phyloP scores from a whole-genome alignment of 768 basidiomycete genomes.

The Austroboletus festivus region DNA sequence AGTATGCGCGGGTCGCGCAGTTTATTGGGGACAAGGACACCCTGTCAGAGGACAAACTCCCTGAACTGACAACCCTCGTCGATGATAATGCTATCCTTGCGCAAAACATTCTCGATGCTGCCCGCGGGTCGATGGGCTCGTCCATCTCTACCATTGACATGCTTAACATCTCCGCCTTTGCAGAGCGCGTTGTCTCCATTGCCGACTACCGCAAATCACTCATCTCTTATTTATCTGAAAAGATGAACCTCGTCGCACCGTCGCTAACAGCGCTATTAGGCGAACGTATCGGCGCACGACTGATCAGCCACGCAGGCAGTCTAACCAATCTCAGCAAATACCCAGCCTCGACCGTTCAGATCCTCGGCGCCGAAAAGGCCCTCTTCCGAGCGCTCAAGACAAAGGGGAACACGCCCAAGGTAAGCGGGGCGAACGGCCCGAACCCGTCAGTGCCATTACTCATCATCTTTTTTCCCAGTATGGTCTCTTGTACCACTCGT shows the following conservation, averaged over 20 bases:
- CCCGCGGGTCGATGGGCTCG: slow-evolving; percentile 92
- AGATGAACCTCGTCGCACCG: slow-evolving; percentile 97
- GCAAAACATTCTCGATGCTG: slow-evolving; percentile 92
- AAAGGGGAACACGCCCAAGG: slow-evolving; percentile 98
- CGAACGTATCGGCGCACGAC: slow-evolving; percentile 86
- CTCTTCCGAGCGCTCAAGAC: slow-evolving; percentile 97
- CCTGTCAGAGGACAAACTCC: slow-evolving; percentile 74
- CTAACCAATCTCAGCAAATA: slow-evolving; percentile 97
- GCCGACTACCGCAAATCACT: slow-evolving; percentile 93
- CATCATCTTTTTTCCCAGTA: slow-evolving; percentile 51
- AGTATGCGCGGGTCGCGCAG: slow-evolving; percentile 82
- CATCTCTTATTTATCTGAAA: slow-evolving; percentile 83
- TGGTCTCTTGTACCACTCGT: slow-evolving; percentile 94
- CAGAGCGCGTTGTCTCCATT: slow-evolving; percentile 84
- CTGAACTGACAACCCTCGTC: slow-evolving; percentile 72
- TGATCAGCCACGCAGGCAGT: slow-evolving; percentile 95
- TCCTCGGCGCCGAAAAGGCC: slow-evolving; percentile 96
- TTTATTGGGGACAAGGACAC: slow-evolving; percentile 89
- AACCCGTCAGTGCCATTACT: background rate
- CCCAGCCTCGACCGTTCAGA: slow-evolving; percentile 97
- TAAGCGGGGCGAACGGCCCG: slow-evolving; percentile 23
- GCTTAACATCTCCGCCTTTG: slow-evolving; percentile 92
- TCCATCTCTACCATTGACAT: slow-evolving; percentile 89
- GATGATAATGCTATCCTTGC: slow-evolving; percentile 84
- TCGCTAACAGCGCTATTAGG: slow-evolving; percentile 88